Evolutionary conservation across 1,139 yeast genomes (phyloP).

Genomic region (Lizanozyma gosingica): DNA sequence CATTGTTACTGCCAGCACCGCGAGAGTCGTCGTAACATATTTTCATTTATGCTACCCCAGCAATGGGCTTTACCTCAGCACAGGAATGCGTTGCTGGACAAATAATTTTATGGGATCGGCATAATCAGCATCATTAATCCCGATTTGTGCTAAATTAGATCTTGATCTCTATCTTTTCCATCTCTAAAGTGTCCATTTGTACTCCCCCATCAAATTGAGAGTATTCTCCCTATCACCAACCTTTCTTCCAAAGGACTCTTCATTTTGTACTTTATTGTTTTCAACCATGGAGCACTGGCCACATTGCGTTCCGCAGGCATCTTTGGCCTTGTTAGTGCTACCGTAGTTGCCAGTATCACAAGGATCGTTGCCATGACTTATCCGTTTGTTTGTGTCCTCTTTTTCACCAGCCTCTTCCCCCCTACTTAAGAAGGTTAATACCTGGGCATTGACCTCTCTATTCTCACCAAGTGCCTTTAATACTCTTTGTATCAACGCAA

Average conservation of each 20-base stretch:
- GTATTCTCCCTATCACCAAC: conserved; percentile 11
- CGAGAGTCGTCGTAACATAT: too few relatives aligned
- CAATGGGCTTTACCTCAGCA: too few relatives aligned
- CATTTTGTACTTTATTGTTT: conserved; percentile 1
- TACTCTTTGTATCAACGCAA: not conserved
- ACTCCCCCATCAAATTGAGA: conserved; percentile 24
- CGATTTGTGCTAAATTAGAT: too few relatives aligned
- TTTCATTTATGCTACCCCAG: too few relatives aligned
- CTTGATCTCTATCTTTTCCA: too few relatives aligned
- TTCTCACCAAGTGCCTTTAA: not conserved
- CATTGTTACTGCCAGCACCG: too few relatives aligned
- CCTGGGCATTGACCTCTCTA: not conserved
- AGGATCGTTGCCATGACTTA: too few relatives aligned
- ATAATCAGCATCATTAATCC: too few relatives aligned
- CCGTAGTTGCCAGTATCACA: too few relatives aligned
- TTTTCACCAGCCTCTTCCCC: not conserved
- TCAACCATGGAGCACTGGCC: conserved; percentile 1
- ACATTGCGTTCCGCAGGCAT: not conserved
- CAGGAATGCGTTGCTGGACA: too few relatives aligned
- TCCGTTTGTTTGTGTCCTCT: too few relatives aligned
- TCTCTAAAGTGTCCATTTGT: conserved; percentile 19
- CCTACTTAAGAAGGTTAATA: not conserved
- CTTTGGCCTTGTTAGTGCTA: not conserved
- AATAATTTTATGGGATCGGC: too few relatives aligned
- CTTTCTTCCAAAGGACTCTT: conserved; percentile 1